Evolutionary conservation across 176 grass and related monocot genomes (phyloP).

Genomic region (Hsuehochloa calcarea): DNA sequence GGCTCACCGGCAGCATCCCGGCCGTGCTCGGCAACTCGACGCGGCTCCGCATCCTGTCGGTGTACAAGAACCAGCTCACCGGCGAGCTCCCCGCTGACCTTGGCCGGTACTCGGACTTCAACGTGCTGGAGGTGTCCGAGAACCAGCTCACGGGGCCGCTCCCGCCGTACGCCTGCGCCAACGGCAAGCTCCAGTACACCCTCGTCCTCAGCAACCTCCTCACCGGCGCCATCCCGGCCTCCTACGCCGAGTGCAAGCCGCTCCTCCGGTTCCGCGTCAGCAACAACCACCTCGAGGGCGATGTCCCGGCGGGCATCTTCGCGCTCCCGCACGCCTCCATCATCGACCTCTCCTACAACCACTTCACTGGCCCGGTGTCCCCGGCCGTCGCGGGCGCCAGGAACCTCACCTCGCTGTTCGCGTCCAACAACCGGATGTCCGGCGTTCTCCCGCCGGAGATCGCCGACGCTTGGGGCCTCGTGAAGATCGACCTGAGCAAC

Average conservation of each 20-base stretch:
- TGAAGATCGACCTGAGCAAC: conserved; percentile 88
- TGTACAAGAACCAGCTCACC: conserved; percentile 83
- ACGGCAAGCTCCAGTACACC: conserved; percentile 62
- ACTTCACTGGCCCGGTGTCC: conserved; percentile 51
- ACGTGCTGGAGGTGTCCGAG: conserved; percentile 87
- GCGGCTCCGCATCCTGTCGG: conserved; percentile 55
- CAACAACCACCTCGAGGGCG: conserved; percentile 61
- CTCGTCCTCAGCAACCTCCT: conserved; percentile 81
- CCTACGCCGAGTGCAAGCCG: conserved; percentile 52
- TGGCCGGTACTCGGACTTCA: conserved; percentile 56
- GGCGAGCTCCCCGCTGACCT: conserved; percentile 67
- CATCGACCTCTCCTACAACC: conserved; percentile 81
- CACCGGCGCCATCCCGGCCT: conserved; percentile 52
- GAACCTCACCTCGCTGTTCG: conserved; percentile 74
- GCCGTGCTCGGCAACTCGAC: conserved; percentile 76
- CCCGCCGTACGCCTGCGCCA: conserved; percentile 56
- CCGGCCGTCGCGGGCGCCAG: conserved; percentile 43
- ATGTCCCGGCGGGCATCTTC: conserved; percentile 62
- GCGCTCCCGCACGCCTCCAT: conserved; percentile 70
- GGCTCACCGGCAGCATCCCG: conserved; percentile 64
- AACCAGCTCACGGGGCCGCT: conserved; percentile 70
- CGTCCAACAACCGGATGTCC: conserved; percentile 58
- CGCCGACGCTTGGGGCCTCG: conserved; percentile 34
- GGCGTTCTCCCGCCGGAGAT: conserved; percentile 60
- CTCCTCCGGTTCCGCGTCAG: conserved; percentile 79